Percentiles rank a stretch among this genome's conserved stretches.
Evolutionary conservation across 1,139 yeast genomes (phyloP).

Genomic region (Meyerozyma smithsonii): DNA sequence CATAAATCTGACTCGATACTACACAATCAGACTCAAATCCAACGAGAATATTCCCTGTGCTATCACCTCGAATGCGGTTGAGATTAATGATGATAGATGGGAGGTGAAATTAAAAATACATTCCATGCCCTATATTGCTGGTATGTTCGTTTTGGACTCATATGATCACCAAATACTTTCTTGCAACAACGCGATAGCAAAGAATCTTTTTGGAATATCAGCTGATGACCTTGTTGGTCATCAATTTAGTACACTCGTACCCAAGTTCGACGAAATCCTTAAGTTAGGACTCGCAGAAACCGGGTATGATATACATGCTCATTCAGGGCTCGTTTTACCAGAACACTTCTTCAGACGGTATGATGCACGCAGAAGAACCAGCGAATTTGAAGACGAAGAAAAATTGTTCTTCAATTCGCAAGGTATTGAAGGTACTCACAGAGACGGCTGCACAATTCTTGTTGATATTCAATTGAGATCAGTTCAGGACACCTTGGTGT

Average conservation of each 20-base stretch:
- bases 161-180: slow-evolving; percentile 45
- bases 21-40: slow-evolving; percentile 47
- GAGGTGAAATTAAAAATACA: slow-evolving; percentile 58
- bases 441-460: slow-evolving; percentile 60
- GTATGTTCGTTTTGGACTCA: slow-evolving; percentile 68
- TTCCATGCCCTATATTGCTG: slow-evolving; percentile 82
- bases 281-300: slow-evolving; percentile 41
- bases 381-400: slow-evolving; percentile 23
- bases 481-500: slow-evolving; percentile 50
- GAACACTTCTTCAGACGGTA: slow-evolving; percentile 81
- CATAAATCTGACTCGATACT: slow-evolving; percentile 57
- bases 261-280: slow-evolving; percentile 57
- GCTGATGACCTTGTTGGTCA: slow-evolving; percentile 44
- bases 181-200: slow-evolving; percentile 75
- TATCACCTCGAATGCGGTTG: slow-evolving; percentile 55
- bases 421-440: slow-evolving; percentile 65
- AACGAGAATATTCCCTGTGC: slow-evolving; percentile 63
- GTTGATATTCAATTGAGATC: slow-evolving; percentile 80
- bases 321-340: slow-evolving; percentile 66
- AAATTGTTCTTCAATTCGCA: slow-evolving; percentile 52
- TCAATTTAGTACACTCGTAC: slow-evolving; percentile 56
- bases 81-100: slow-evolving; percentile 33
- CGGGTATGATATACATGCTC: slow-evolving; percentile 30
- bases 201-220: slow-evolving; percentile 69
- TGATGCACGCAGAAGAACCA: slow-evolving; percentile 24